Conservation (phyloP, 441 rosid species). For the Rhodomyrtus psidioides region DNA sequence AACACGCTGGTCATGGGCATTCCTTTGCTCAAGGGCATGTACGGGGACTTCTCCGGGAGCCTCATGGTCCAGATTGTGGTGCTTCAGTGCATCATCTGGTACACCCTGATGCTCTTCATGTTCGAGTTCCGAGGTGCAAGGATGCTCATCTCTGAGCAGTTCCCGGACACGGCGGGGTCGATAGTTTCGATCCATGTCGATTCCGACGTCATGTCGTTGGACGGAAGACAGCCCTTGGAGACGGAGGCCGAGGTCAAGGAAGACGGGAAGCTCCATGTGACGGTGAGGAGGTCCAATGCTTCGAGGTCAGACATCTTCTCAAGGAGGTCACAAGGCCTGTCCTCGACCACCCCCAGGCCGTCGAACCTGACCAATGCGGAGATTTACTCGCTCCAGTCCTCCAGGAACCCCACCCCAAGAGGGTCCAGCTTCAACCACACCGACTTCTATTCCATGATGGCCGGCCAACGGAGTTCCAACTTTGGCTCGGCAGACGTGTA, state of each 20-base stretch:
- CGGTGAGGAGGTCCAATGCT: slow-evolving; percentile 13
- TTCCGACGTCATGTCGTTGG: slow-evolving; percentile 13
- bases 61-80: slow-evolving; percentile 19
- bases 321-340: not conserved
- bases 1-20: slow-evolving; percentile 19
- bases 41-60: slow-evolving; percentile 11
- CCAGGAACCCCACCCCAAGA: slow-evolving; percentile 16
- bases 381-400: slow-evolving; percentile 5
- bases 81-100: slow-evolving; percentile 18
- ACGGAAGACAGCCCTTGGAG: slow-evolving; percentile 11
- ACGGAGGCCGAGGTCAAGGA: slow-evolving; percentile 8
- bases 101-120: slow-evolving; percentile 15
- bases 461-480: slow-evolving; percentile 2
- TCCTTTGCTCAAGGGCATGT: slow-evolving; percentile 14
- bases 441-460: slow-evolving; percentile 3
- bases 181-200: slow-evolving; percentile 14
- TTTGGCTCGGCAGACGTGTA: slow-evolving; percentile 1
- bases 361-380: slow-evolving; percentile 9
- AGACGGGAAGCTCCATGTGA: slow-evolving; percentile 16
- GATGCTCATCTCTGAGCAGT: slow-evolving; percentile 17
- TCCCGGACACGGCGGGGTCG: slow-evolving; percentile 12
- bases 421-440: slow-evolving; percentile 9
- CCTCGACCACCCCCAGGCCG: slow-evolving; percentile 4
- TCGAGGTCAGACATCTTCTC: slow-evolving; percentile 5
- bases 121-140: slow-evolving; percentile 15